Base-by-base conservation (phyloP, 2,329 filamentous ascomycete species). In the Colletotrichum paranaense region DNA sequence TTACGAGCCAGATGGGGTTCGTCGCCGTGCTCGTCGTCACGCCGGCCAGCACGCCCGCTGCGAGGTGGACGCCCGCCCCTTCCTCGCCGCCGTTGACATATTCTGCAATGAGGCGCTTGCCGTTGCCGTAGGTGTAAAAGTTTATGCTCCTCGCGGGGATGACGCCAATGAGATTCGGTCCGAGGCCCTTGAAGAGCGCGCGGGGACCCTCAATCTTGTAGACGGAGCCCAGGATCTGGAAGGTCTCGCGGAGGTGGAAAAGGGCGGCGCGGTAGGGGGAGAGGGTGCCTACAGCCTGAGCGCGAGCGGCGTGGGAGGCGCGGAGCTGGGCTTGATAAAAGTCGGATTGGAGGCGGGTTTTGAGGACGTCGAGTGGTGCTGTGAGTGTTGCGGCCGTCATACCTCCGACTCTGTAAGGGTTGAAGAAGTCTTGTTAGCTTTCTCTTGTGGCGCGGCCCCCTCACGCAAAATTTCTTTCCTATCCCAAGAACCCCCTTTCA, bases 1-100 rank as follows among this genome's bases (percentile, higher is more conserved):
- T 98, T 80, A 98, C 91, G 75, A 98, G 89, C 95, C 95, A 98
- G 79, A 98, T 98, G 1, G 95, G 95, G 82, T 98, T 98, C 49
- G 95, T 98, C 26, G 93, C 94, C 1, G 96, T 98, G 59, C 94
- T 94, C 0, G 96, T 98, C 7, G 92, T 92, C 56, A 98, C 90
- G 2, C 95, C 95, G 1, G 95, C 95, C 19, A 89, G 87, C 1
- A 93, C 91, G 5, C 94, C 95, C 1, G 95, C 92, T 59, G 90
- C 86, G 9, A 98, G 87, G 81, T 98, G 95, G 12, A 98, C 92
- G 87, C 90, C 93, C 0, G 93, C 89, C 16, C 91, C 89, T 79
- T 95, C 90, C 77, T 91, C 81, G 62, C 92, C 91, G 77, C 90
- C 80, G 83, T 96, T 95, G 80, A 94, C 91, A 78, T 92, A 89